Conservation (phyloP, 1,284 basidiomycete species). For the Naganishia sp. region DNA sequence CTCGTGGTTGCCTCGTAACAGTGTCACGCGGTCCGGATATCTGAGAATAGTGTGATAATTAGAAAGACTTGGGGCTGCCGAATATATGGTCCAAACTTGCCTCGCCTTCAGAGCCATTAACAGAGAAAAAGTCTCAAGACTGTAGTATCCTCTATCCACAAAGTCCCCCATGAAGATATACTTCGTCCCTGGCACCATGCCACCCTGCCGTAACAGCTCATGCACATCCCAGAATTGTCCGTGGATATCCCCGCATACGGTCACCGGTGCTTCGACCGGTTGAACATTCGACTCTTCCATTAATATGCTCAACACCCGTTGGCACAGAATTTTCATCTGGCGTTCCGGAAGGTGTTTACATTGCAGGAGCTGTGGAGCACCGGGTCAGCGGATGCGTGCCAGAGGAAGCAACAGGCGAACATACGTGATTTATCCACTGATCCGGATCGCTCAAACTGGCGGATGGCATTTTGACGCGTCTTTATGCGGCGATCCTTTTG, state of each 20-base stretch:
- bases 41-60: conserved; percentile 52
- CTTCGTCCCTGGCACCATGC: conserved; percentile 81
- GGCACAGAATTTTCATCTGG: conserved; percentile 88
- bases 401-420: conserved; percentile 13
- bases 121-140: conserved; percentile 90
- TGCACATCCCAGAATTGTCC: conserved; percentile 95
- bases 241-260: conserved; percentile 91
- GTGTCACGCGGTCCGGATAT: conserved; percentile 88
- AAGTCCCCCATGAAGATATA: conserved; percentile 99
- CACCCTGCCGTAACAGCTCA: conserved; percentile 86
- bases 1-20: conserved; percentile 93
- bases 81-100: conserved; percentile 56
- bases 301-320: conserved; percentile 76
- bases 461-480: conserved; percentile 5
- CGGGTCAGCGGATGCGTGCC: not conserved
- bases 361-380: conserved; percentile 65
- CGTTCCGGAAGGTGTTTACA: conserved; percentile 86
- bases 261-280: conserved; percentile 85
- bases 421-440: conserved; percentile 49
- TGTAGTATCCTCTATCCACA: conserved; percentile 95
- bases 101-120: conserved; percentile 86
- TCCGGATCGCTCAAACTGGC: conserved; percentile 43
- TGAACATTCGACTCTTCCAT: conserved; percentile 96
- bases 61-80: not conserved
- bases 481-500: too few species aligned